phyloP scores from a whole-genome alignment of 176 grass and related monocot genomes.

The Cenchrus fungigraminus region DNA sequence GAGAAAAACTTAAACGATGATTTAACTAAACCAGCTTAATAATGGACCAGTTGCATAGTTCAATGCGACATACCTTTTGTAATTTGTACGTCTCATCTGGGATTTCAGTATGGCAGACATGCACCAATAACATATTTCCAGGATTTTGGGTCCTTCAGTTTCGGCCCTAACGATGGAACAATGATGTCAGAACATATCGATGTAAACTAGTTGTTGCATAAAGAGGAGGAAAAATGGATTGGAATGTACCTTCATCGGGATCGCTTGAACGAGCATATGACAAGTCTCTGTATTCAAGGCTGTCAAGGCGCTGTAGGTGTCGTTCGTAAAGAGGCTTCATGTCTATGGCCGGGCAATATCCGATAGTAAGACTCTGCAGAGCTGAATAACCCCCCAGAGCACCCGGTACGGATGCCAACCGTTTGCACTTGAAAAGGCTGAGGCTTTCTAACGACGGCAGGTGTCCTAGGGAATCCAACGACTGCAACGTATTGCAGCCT shows the following conservation, averaged over 20 bases:
- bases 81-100: not conserved
- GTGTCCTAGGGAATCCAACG: not conserved
- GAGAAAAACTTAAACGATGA: too few relatives aligned
- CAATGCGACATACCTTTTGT: not conserved
- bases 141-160: not conserved
- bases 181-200: not conserved
- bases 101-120: not conserved
- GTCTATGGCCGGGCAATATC: not conserved
- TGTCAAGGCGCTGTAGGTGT: not conserved
- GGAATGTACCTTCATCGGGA: not conserved
- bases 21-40: not conserved
- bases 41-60: not conserved
- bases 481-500: not conserved
- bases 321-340: conserved; percentile 21
- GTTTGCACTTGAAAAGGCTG: not conserved
- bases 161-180: not conserved
- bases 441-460: not conserved
- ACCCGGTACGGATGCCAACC: not conserved
- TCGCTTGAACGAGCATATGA: conserved; percentile 8
- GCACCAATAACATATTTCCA: conserved; percentile 1
- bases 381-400: not conserved
- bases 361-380: fast-evolving
- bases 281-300: not conserved
- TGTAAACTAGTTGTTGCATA: not conserved
- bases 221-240: not conserved